phyloP scores from a whole-genome alignment of 1,284 basidiomycete genomes.

The Wolfiporia cocos region DNA sequence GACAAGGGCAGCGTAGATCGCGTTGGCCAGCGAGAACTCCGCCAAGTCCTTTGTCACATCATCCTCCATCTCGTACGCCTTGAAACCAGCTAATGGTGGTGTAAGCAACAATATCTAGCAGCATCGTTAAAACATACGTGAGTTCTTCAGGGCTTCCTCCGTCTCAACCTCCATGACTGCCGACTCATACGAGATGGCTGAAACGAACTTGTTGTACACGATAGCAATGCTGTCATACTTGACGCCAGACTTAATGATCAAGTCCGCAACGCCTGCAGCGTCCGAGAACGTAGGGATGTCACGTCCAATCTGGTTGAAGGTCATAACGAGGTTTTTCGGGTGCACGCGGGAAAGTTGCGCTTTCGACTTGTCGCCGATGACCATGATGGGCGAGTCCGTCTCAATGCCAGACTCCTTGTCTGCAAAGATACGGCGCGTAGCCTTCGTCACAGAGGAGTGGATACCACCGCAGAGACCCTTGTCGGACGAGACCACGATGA shows the following conservation, averaged over 20 bases:
- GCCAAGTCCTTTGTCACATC: constrained; percentile 92
- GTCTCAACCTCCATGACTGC: constrained; percentile 75
- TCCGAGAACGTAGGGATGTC: constrained; percentile 97
- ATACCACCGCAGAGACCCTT: constrained; percentile 99
- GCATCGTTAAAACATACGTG: constrained; percentile 44
- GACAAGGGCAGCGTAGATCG: constrained; percentile 90
- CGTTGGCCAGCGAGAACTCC: constrained; percentile 96
- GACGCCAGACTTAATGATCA: constrained; percentile 82
- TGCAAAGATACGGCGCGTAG: constrained; percentile 65
- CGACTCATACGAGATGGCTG: constrained; percentile 91
- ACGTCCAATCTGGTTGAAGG: constrained; percentile 97
- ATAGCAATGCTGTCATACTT: constrained; percentile 88
- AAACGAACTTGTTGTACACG: constrained; percentile 95
- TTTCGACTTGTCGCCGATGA: constrained; percentile 98
- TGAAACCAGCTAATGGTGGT: constrained; percentile 64
- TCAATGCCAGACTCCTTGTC: constrained; percentile 49
- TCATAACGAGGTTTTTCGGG: constrained; percentile 68
- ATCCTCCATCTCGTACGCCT: constrained; percentile 93
- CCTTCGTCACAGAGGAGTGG: constrained; percentile 94
- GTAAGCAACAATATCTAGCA: neutral
- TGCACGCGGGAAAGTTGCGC: constrained; percentile 77
- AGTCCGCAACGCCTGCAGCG: constrained; percentile 89
- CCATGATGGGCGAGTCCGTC: constrained; percentile 67
- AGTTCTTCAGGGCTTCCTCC: constrained; percentile 72
- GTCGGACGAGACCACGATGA: constrained; percentile 94